Conservation (phyloP, 495 filamentous ascomycete genomes). For the Xylaria telfairii region DNA sequence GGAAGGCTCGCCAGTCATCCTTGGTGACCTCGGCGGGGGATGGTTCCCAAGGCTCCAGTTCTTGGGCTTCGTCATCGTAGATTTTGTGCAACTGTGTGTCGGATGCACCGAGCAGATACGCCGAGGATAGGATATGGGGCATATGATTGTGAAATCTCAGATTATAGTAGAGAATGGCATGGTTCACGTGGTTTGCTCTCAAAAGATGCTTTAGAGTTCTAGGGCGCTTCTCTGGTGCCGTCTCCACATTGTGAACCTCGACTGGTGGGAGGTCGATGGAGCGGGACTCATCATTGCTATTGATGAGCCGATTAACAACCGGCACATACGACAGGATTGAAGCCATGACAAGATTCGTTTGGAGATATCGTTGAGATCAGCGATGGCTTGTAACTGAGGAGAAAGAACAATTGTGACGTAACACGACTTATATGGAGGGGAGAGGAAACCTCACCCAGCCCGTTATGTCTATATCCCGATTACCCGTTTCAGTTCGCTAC, state of each 20-base stretch:
- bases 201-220: slow-evolving; percentile 88
- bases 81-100: slow-evolving; percentile 72
- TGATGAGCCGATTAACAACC: slow-evolving; percentile 51
- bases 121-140: slow-evolving; percentile 82
- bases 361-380: slow-evolving; percentile 11
- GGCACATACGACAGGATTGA: slow-evolving; percentile 57
- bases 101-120: slow-evolving; percentile 81
- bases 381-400: slow-evolving; percentile 19
- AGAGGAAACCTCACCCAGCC: background rate
- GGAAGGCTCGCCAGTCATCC: slow-evolving; percentile 84
- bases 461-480: background rate
- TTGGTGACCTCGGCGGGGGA: slow-evolving; percentile 81
- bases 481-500: background rate
- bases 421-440: background rate
- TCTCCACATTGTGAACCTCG: slow-evolving; percentile 78
- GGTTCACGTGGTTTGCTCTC: slow-evolving; percentile 87
- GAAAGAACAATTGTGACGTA: slow-evolving; percentile 27
- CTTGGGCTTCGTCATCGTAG: slow-evolving; percentile 76
- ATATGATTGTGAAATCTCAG: slow-evolving; percentile 86
- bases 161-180: slow-evolving; percentile 80
- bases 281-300: slow-evolving; percentile 31
- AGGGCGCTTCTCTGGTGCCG: slow-evolving; percentile 74
- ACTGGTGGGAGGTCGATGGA: slow-evolving; percentile 72
- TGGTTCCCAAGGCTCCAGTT: slow-evolving; percentile 81
- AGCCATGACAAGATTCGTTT: slow-evolving; percentile 40